phyloP scores from a whole-genome alignment of 2,329 filamentous ascomycete species.

The Colletotrichum spaethianum region DNA sequence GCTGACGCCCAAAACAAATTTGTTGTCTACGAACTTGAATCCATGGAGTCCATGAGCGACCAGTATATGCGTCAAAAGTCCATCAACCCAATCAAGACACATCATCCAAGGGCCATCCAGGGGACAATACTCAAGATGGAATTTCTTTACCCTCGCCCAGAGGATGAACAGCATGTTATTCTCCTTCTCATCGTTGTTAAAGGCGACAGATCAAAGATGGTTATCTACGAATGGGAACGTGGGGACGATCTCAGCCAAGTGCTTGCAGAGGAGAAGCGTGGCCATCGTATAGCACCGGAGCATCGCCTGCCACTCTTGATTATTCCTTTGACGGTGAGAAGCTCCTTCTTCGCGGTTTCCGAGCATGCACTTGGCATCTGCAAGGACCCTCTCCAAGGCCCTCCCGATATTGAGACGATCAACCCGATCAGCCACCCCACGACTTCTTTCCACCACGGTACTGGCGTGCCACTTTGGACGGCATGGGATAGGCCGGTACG shows the following conservation, averaged over 20 bases:
- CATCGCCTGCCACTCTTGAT: conserved; percentile 76
- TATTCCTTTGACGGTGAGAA: conserved; percentile 79
- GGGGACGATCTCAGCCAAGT: conserved; percentile 63
- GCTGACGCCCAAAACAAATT: conserved; percentile 80
- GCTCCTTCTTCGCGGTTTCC: conserved; percentile 79
- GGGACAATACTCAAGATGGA: conserved; percentile 89
- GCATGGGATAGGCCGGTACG: conserved; percentile 87
- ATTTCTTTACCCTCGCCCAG: conserved; percentile 81
- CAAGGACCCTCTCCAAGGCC: conserved; percentile 66
- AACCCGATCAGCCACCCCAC: conserved; percentile 56
- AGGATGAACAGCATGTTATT: conserved; percentile 80
- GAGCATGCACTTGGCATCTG: conserved; percentile 71
- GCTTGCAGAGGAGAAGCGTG: conserved; percentile 62
- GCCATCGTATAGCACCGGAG: conserved; percentile 64
- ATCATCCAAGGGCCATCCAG: conserved; percentile 64
- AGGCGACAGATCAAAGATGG: conserved; percentile 64
- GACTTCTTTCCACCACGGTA: conserved; percentile 63
- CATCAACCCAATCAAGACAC: conserved; percentile 71
- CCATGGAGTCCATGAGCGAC: conserved; percentile 64
- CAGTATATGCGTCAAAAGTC: conserved; percentile 62
- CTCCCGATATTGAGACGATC: conserved; percentile 63
- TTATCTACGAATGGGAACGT: conserved; percentile 73
- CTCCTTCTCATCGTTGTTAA: conserved; percentile 75
- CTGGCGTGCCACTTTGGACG: conserved; percentile 76
- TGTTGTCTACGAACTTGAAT: conserved; percentile 78